Base-by-base conservation (phyloP, 768 basidiomycete genomes). In the Polyporus arcularius region DNA sequence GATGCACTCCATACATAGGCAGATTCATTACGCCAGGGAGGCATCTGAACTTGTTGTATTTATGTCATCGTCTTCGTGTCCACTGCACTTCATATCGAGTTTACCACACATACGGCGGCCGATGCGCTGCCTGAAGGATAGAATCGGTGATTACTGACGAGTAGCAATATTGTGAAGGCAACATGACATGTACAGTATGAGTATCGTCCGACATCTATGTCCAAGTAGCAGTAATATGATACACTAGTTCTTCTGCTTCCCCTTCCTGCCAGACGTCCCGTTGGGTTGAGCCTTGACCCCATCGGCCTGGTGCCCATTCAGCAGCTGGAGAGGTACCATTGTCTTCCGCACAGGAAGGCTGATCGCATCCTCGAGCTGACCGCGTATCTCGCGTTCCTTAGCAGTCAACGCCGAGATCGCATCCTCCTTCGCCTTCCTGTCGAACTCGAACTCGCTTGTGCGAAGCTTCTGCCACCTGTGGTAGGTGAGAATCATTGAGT, bases 401-500 rank as follows among this genome's bases (percentile, higher is more conserved):
- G 84, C 83, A 6, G 89, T 90, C 39, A 94, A 80, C 65, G 83
- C 86, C 39, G 75, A 72, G 32, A 92, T 74, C 9, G 84, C 81
- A 26, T 84, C 85, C 63, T 90, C 89, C 70, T 86, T 88, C 69
- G 84, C 82, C 67, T 90, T 88, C 71, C 83, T 89, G 70, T 94
- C 92, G 62, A 88, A 86, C 55, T 79, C 79, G 50, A 90, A 80
- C 65, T 94, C 92, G 54, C 84, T 85, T 54, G 74, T 72, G 14
- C 93, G 89, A 43, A 93, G 80, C 60, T 82, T 83, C 72, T 93
- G 91, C 92, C 92, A 94, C 12, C 90, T 92, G 59, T 28, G 12
- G 11, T 50, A 49, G 21, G 54, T 4, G 26, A 21, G 28, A 8
- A 53, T 57, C 41, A 61, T 60, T 54, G 63, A 12, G 16, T 60